Percentiles rank a stretch among this genome's conserved stretches.
These are phyloP conservation scores for Nothomitra cinnamomea DNA, from an alignment of 2,329 filamentous ascomycete species.

Conservation along the genomic window DNA sequence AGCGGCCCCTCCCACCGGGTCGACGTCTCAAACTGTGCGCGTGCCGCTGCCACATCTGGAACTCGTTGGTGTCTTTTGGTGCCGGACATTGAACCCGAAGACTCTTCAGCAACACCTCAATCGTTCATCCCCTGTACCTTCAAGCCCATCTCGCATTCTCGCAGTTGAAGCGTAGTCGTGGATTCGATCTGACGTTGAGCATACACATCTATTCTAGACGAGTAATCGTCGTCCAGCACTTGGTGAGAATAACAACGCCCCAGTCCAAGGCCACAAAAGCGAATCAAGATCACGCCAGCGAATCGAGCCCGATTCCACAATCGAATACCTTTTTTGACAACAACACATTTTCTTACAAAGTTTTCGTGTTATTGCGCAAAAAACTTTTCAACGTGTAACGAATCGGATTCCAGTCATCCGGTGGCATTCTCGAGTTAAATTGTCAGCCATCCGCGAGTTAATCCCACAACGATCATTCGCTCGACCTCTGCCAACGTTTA, in stretches of 20 bases:
- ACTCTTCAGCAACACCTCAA: slow-evolving; percentile 1
- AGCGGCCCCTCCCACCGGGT: background rate
- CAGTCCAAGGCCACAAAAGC: slow-evolving; percentile 1
- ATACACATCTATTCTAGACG: background rate
- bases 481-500: background rate
- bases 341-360: background rate
- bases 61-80: slow-evolving; percentile 1
- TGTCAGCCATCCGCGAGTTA: slow-evolving; percentile 1
- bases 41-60: slow-evolving; percentile 4
- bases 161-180: background rate
- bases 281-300: slow-evolving; percentile 1
- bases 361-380: background rate
- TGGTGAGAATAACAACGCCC: background rate
- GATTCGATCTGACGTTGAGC: slow-evolving; percentile 2
- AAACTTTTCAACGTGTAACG: background rate
- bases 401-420: background rate
- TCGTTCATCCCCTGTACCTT: background rate
- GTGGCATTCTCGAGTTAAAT: slow-evolving; percentile 4
- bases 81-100: background rate
- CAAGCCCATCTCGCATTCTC: background rate
- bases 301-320: background rate
- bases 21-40: slow-evolving; percentile 6
- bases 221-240: background rate
- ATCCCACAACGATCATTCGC: slow-evolving; percentile 2
- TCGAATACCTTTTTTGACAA: background rate